A percentile compares a stretch with the other conserved stretches of the same genome.
phyloP scores from a whole-genome alignment of 2,329 filamentous ascomycete species.

The Rachicladosporium sp. region DNA sequence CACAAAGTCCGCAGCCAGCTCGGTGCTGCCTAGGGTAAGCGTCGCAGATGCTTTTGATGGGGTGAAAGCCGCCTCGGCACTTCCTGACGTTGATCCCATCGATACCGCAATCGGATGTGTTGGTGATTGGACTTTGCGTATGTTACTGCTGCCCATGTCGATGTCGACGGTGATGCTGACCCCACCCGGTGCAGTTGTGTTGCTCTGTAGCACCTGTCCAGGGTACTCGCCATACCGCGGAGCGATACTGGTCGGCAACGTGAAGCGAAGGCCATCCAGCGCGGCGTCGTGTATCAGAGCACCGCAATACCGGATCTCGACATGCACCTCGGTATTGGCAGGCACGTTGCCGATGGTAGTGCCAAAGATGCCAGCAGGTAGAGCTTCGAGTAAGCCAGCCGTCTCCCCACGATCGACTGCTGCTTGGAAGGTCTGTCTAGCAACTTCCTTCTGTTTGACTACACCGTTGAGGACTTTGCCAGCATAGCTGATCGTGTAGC shows the following conservation, averaged over 20 bases:
- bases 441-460: constrained; percentile 54
- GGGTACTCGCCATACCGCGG: constrained; percentile 50
- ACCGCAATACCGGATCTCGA: constrained; percentile 54
- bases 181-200: constrained; percentile 20
- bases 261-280: constrained; percentile 55
- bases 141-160: constrained; percentile 43
- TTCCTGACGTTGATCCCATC: constrained; percentile 45
- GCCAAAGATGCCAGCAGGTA: constrained; percentile 53
- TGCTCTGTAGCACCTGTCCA: constrained; percentile 19
- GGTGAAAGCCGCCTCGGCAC: constrained; percentile 33
- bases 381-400: constrained; percentile 54
- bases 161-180: constrained; percentile 48
- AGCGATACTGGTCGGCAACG: constrained; percentile 53
- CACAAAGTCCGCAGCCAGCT: constrained; percentile 54
- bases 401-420: constrained; percentile 48
- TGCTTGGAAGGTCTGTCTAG: constrained; percentile 45
- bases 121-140: constrained; percentile 53
- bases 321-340: constrained; percentile 40
- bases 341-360: constrained; percentile 58
- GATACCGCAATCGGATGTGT: constrained; percentile 55
- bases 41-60: constrained; percentile 51
- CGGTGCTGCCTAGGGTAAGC: constrained; percentile 39
- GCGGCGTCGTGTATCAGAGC: constrained; percentile 62
- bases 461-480: constrained; percentile 48
- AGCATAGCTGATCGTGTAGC: constrained; percentile 53